Base-by-base conservation (phyloP, 768 basidiomycete species). In the Boletus eberwhitei region DNA sequence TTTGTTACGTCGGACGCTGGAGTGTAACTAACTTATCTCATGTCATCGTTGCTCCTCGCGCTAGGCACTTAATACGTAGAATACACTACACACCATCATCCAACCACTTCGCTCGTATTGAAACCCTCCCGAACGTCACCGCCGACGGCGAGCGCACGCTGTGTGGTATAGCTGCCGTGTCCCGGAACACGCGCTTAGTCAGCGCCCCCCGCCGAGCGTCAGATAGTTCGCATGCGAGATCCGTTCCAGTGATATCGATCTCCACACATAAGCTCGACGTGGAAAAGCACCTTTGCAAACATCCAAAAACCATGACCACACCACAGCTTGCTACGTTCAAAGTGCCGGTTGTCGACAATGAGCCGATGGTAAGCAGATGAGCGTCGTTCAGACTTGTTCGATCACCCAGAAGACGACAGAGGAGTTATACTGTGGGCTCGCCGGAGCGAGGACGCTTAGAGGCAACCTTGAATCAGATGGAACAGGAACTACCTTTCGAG, bases 271-370 rank as follows among this genome's bases (percentile, higher is more conserved):
- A 43, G 1, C 43, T 24, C 14, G 26, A 26, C 36, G 9, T 34
- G 32, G 35, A 39, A 47, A 26, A 9, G n/a, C 24, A 43, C 31
- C n/a, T 12, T 38, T 37, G 48, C n/a, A 22, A 39, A 44, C 55
- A 43, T 38, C 41, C 36, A 61, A 64, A 67, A 65, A 51, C 17
- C 66, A 88, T 87, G 86, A 66, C 82, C 39, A 80, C 79, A 52
- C 84, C 90, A 44, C 88, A 90, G 64, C 85, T 96, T 44, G 93
- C 90, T 19, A 63, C 83, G 5, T 97, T 95, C 85, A 88, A 86
- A 68, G 82, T 93, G 53, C 96, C 96, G 21, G 77, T 73, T 22
- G 78, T 94, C 66, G 81, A 88, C 52, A 99, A 99, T 85, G 97
- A 98, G 74, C 90, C 92, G 39, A 88, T 98, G 89, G 92, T 92